Evolutionary conservation across 345 rosid genomes (phyloP).

Genomic region (Citrus medica): DNA sequence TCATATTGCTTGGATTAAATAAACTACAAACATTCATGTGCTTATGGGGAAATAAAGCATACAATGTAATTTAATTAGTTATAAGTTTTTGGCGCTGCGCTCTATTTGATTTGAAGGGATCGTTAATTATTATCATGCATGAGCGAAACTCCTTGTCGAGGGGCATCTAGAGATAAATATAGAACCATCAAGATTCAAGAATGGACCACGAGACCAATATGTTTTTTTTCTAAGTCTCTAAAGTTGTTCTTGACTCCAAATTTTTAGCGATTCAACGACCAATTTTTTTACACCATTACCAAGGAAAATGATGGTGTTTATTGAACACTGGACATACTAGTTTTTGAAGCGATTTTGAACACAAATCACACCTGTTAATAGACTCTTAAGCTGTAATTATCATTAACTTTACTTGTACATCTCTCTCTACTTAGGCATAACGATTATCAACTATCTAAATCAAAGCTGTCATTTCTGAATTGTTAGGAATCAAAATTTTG

Average conservation of each 20-base stretch:
- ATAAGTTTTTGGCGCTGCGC: slow-evolving; percentile 14
- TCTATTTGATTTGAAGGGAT: background rate
- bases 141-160: slow-evolving; percentile 42
- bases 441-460: slow-evolving; percentile 15
- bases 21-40: background rate
- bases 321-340: background rate
- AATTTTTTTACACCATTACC: slow-evolving; percentile 31
- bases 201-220: slow-evolving; percentile 17
- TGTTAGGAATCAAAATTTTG: slow-evolving; percentile 8
- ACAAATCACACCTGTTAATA: background rate
- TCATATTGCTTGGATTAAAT: background rate
- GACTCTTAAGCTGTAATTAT: background rate
- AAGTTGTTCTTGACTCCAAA: slow-evolving; percentile 25
- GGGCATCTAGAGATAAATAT: slow-evolving; percentile 37
- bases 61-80: too few relatives aligned
- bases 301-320: slow-evolving; percentile 20
- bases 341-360: background rate
- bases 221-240: slow-evolving; percentile 12
- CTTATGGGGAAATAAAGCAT: background rate
- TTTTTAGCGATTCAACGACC: slow-evolving; percentile 7
- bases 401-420: background rate
- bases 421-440: slow-evolving; percentile 5
- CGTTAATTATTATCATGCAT: slow-evolving; percentile 3
- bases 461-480: slow-evolving; percentile 20
- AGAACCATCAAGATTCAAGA: background rate